Percentiles rank a stretch among this genome's conserved stretches.
These are phyloP conservation scores for Wallacemonas sp. DNA, from an alignment of 208 protist genomes.

Conservation along the genomic window DNA sequence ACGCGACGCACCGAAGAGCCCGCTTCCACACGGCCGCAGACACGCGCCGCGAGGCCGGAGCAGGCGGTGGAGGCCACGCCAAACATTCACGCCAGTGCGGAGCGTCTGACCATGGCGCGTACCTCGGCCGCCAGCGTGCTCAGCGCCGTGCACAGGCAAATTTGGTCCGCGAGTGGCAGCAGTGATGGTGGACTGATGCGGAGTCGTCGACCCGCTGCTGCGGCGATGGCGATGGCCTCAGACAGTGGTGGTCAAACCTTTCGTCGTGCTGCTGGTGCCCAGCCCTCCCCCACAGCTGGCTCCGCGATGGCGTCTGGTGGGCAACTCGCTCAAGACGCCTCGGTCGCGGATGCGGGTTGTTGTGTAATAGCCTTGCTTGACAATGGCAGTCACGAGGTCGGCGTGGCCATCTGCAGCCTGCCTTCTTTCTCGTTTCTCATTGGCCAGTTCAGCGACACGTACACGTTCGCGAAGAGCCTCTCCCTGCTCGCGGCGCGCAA, in stretches of 20 bases:
- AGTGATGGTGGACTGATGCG: too few species aligned
- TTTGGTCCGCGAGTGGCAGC: not conserved
- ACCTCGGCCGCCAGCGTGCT: not conserved
- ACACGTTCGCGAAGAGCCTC: slow-evolving; percentile 65
- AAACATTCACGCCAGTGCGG: slow-evolving; percentile 1
- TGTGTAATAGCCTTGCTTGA: slow-evolving; percentile 74
- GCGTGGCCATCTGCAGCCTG: slow-evolving; percentile 65
- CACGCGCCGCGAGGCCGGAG: too few species aligned
- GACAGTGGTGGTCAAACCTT: too few species aligned
- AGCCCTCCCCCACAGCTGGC: too few species aligned
- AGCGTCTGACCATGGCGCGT: not conserved
- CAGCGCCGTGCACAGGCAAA: slow-evolving; percentile 1
- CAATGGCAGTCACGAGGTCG: slow-evolving; percentile 73
- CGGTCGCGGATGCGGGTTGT: slow-evolving; percentile 26
- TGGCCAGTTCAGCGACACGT: slow-evolving; percentile 76
- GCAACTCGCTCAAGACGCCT: too few species aligned
- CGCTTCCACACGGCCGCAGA: too few species aligned
- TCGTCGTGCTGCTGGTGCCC: too few species aligned
- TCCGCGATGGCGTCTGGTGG: too few species aligned
- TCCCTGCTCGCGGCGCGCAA: slow-evolving; percentile 68
- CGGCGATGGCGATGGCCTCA: not conserved
- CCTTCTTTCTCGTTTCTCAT: slow-evolving; percentile 64
- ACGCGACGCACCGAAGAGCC: too few species aligned
- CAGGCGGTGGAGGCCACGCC: too few species aligned
- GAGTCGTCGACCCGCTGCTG: too few species aligned